Evolutionary conservation across 345 rosid species (phyloP).

Genomic region (Acer yangbiense): DNA sequence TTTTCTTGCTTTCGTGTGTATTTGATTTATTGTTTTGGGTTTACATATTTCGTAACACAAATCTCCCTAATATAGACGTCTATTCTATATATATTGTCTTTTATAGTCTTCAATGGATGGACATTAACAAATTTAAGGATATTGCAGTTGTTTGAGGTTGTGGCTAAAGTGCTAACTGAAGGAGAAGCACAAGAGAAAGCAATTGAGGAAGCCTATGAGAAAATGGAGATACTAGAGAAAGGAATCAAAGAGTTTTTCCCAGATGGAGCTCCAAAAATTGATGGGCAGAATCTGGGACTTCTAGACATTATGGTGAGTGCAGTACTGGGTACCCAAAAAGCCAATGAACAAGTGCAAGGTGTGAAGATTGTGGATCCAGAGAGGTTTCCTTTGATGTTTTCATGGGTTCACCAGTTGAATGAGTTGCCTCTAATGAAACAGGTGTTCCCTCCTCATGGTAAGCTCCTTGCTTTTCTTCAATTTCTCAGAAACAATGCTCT

Average conservation of each 20-base stretch:
- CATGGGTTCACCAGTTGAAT: constrained; percentile 39
- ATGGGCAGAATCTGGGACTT: constrained; percentile 29
- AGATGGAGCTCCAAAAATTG: constrained; percentile 20
- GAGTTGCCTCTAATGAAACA: constrained; percentile 33
- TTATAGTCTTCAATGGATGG: too few species aligned
- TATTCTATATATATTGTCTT: too few species aligned
- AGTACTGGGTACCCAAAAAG: constrained; percentile 34
- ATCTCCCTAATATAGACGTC: too few species aligned
- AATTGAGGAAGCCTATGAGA: constrained; percentile 33
- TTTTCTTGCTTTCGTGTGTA: too few species aligned
- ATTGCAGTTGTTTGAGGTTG: constrained; percentile 34
- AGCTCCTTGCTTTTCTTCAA: constrained; percentile 29
- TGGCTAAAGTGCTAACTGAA: constrained; percentile 16
- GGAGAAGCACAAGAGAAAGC: constrained; percentile 49
- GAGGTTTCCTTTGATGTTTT: constrained; percentile 31
- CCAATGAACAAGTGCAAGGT: constrained; percentile 38
- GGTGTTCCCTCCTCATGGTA: constrained; percentile 32
- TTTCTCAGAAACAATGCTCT: constrained; percentile 19
- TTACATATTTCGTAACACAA: too few species aligned
- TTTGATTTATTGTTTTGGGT: too few species aligned
- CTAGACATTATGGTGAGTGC: constrained; percentile 36
- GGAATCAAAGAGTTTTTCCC: constrained; percentile 40
- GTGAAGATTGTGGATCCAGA: constrained; percentile 35
- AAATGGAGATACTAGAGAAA: constrained; percentile 37
- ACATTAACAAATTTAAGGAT: too few species aligned